Conservation (phyloP, 805 yeast genomes). For the Lachancea sp. region DNA sequence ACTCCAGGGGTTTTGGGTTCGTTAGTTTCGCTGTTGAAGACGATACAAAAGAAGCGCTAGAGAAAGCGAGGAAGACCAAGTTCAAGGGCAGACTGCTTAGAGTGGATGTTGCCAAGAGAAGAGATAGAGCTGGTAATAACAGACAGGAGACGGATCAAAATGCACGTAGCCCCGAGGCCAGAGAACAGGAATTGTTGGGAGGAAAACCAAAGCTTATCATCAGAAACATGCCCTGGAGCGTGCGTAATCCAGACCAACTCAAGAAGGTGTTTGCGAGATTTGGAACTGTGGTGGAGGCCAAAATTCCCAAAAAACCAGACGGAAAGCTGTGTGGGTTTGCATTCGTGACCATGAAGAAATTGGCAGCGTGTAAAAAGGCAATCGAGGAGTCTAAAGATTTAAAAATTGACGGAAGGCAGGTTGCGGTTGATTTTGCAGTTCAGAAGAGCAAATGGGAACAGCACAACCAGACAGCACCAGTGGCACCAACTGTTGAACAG, state of each 20-base stretch:
- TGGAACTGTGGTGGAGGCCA: conserved; percentile 84
- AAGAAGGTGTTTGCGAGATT: conserved; percentile 63
- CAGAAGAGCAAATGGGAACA: conserved; percentile 81
- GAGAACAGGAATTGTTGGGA: conserved; percentile 47
- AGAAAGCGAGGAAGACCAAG: conserved; percentile 55
- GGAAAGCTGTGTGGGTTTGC: conserved; percentile 94
- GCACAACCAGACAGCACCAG: conserved; percentile 39
- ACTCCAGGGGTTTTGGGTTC: conserved; percentile 92
- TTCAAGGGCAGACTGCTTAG: conserved; percentile 61
- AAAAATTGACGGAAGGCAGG: conserved; percentile 82
- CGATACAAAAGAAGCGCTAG: conserved; percentile 73
- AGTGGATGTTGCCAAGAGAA: conserved; percentile 85
- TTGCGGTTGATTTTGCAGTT: conserved; percentile 90
- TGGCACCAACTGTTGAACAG: conserved; percentile 30
- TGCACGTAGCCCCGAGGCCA: conserved; percentile 15
- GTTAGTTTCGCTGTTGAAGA: conserved; percentile 83
- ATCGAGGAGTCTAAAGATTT: conserved; percentile 67
- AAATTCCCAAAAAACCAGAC: conserved; percentile 79
- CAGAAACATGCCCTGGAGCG: conserved; percentile 94
- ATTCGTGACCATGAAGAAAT: conserved; percentile 82
- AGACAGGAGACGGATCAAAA: conserved; percentile 6
- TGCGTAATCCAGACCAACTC: conserved; percentile 68
- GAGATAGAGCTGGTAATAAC: conserved; percentile 58
- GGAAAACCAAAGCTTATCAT: conserved; percentile 83
- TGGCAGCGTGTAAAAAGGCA: conserved; percentile 71